These are phyloP conservation scores for Termitomyces sp. DNA, from an alignment of 768 basidiomycete species.

Conservation along the genomic window DNA sequence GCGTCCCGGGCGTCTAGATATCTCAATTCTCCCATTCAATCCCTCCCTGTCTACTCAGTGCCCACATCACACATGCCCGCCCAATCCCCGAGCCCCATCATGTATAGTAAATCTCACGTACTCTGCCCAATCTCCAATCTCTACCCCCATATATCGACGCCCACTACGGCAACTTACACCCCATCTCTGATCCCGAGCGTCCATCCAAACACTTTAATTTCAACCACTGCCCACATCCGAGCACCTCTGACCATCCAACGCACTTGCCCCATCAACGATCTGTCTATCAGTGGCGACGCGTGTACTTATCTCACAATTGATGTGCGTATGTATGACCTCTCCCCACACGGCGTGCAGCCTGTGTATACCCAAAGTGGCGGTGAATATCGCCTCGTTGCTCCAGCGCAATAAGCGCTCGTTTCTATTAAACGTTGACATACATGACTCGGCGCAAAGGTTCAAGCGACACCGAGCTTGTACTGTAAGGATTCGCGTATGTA, in stretches of 20 bases:
- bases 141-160: not conserved
- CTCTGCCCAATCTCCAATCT: not conserved
- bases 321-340: not conserved
- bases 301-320: not conserved
- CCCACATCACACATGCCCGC: not conserved
- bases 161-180: not conserved
- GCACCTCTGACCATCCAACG: not conserved
- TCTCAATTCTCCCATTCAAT: not conserved
- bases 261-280: not conserved
- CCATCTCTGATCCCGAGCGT: not conserved
- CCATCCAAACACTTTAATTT: not conserved
- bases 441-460: not conserved
- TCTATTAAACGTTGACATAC: not conserved
- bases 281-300: not conserved
- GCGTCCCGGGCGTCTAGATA: not conserved
- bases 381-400: not conserved
- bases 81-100: not conserved
- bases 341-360: not conserved
- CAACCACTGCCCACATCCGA: not conserved
- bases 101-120: not conserved
- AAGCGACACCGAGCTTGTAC: not conserved
- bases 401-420: not conserved
- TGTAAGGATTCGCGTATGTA: not conserved
- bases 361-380: not conserved
- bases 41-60: too few relatives aligned